Evolutionary conservation across 2,329 filamentous ascomycete species (phyloP), one percentile per base, ranked within the genome.

Genomic region (Scedosporium boydii): DNA sequence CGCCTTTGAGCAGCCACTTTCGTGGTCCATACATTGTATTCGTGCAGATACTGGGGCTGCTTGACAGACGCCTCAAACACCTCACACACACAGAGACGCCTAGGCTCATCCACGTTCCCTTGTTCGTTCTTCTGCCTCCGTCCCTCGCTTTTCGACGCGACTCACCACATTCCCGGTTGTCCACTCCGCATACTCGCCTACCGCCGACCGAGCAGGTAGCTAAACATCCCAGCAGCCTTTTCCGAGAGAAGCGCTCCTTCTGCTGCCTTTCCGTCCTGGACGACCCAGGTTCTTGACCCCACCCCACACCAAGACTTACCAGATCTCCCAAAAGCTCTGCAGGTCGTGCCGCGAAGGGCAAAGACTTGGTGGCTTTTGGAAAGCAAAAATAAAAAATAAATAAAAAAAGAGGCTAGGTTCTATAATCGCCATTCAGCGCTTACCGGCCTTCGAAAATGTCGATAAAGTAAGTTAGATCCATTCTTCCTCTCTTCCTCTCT

Each of bases 381-480:
- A 51, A 51, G 34, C 16, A 14, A 42, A 58, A 61, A 61, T 41
- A 51, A 56, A 53, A n/a, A 42, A 61, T 56, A 53, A 60, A 44
- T 18, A 29, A 12, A 51, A 34, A 51, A 55, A 55, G 48, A 34
- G 18, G 26, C n/a, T 26, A 61, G 59, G 59, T 56, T 61, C 48
- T 61, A 55, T 61, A 26, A 55, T 55, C 51, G 23, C 51, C 18
- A 55, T 55, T 26, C 51, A 55, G 51, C 51, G 48, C 44, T 56
- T 48, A n/a, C 59, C 48, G 48, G 55, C 59, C 42, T n/a, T 53
- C 18, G n/a, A 65, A 63, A 71, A 82, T 82, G 79, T 82, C 79
- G 72, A 80, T 82, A 79, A 82, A 82, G 79, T 82, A 76, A 77
- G 77, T 76, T 71, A 53, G 44, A 63, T 66, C 62, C 64, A 55